Evolutionary conservation across 176 grass and related monocot genomes (phyloP).

Genomic region (Hordeum marinum): DNA sequence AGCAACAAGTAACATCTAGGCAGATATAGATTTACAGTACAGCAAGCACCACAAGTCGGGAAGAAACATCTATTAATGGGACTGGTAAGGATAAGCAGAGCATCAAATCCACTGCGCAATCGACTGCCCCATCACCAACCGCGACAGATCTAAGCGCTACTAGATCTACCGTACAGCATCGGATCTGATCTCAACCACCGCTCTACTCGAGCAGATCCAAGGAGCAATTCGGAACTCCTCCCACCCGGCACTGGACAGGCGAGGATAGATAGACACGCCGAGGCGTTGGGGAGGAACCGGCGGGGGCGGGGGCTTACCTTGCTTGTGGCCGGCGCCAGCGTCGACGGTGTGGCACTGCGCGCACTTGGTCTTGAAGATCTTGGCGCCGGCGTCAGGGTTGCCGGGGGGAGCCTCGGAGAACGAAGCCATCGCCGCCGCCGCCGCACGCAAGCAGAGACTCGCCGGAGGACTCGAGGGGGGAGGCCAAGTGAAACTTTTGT

Average conservation of each 20-base stretch:
- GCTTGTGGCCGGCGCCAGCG: slow-evolving; percentile 76
- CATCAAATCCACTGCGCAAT: background rate
- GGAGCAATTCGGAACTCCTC: background rate
- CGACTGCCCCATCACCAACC: background rate
- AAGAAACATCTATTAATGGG: background rate
- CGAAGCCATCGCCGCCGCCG: slow-evolving; percentile 53
- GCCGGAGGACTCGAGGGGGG: background rate
- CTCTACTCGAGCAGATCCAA: background rate
- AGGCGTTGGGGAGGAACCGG: background rate
- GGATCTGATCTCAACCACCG: slow-evolving; percentile 12
- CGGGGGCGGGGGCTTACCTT: slow-evolving; percentile 40
- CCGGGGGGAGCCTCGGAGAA: slow-evolving; percentile 74
- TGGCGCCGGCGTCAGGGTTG: slow-evolving; percentile 58
- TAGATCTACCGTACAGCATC: background rate
- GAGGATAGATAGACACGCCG: background rate
- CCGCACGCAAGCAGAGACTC: background rate
- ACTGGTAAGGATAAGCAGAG: background rate
- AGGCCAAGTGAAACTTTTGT: slow-evolving; percentile 6
- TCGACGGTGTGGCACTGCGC: slow-evolving; percentile 96
- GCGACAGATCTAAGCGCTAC: slow-evolving; percentile 14
- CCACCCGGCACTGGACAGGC: background rate
- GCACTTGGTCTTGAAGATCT: slow-evolving; percentile 97
- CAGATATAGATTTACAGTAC: background rate
- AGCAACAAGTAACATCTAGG: background rate
- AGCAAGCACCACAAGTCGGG: background rate